Conservation (phyloP, 495 filamentous ascomycete genomes). For the Tuber microsphaerosporum region DNA sequence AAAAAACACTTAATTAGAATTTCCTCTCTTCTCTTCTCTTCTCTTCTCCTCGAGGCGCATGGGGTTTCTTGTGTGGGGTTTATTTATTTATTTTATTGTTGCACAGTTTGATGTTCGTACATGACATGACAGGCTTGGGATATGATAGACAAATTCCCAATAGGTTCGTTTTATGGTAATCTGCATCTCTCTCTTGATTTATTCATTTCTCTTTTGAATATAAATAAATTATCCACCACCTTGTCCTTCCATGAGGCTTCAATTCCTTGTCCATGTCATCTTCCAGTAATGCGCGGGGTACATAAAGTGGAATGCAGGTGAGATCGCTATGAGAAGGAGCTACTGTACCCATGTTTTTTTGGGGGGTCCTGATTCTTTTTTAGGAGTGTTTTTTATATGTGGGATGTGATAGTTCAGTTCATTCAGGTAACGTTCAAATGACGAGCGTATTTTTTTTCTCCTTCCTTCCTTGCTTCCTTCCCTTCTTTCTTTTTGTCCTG, state of each 20-base stretch:
- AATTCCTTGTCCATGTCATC: conserved; percentile 3
- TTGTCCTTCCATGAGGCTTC: not conserved
- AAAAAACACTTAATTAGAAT: not conserved
- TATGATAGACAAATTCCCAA: conserved; percentile 14
- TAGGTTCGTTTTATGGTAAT: not conserved
- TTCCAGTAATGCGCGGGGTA: not conserved
- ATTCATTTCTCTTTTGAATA: not conserved
- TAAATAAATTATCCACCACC: not conserved
- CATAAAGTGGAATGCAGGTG: not conserved
- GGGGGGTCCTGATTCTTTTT: conserved; percentile 8
- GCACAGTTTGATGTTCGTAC: not conserved
- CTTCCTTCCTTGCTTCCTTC: conserved; percentile 11
- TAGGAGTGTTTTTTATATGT: conserved; percentile 17
- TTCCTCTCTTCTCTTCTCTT: not conserved
- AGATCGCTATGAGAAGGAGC: not conserved
- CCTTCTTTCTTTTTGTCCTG: not conserved
- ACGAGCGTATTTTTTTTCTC: conserved; percentile 7
- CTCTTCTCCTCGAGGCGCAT: not conserved
- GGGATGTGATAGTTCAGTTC: not conserved
- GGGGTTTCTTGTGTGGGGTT: conserved; percentile 12
- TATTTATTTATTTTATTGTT: conserved; percentile 23
- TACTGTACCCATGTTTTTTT: conserved; percentile 8
- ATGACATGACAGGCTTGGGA: conserved; percentile 7
- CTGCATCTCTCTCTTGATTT: not conserved
- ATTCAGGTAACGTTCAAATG: conserved; percentile 1